These are phyloP conservation scores for Plasmodium cynomolgi DNA, from an alignment of 169 alveolate genomes.

Conservation along the genomic window DNA sequence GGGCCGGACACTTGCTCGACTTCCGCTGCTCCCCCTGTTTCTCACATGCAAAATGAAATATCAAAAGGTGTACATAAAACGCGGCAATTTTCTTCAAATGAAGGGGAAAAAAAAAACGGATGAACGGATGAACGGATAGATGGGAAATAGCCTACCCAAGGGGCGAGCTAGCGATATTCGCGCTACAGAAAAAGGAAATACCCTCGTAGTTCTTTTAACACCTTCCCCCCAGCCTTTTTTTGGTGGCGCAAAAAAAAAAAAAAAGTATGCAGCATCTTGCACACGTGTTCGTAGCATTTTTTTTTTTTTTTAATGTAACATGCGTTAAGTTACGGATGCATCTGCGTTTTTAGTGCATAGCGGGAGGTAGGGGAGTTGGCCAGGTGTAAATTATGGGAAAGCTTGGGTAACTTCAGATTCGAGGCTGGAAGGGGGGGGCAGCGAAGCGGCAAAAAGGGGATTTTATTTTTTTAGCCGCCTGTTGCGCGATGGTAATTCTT, in stretches of 20 bases:
- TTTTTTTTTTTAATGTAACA: neutral
- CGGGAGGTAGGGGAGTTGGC: neutral
- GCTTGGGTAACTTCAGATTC: neutral
- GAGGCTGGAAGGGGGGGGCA: neutral
- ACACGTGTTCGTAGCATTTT: neutral
- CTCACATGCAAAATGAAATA: neutral
- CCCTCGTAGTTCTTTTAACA: neutral
- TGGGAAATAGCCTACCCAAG: neutral
- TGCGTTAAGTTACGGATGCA: neutral
- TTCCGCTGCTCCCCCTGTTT: conserved; percentile 2
- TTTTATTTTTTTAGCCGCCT: neutral
- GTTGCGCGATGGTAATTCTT: neutral
- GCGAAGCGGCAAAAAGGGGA: neutral
- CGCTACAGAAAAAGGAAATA: neutral
- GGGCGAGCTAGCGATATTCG: neutral
- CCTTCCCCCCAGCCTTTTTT: neutral
- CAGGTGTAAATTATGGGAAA: neutral
- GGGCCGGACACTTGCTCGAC: neutral
- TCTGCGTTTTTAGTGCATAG: neutral
- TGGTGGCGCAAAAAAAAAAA: neutral
- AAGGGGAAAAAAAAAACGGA: neutral
- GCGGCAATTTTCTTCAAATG: neutral
- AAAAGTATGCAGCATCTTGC: neutral
- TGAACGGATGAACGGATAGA: neutral
- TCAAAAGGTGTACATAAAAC: neutral